These are phyloP conservation scores for Mortierella sp. DNA, from an alignment of 371 early-diverging fungal species.

Conservation along the genomic window DNA sequence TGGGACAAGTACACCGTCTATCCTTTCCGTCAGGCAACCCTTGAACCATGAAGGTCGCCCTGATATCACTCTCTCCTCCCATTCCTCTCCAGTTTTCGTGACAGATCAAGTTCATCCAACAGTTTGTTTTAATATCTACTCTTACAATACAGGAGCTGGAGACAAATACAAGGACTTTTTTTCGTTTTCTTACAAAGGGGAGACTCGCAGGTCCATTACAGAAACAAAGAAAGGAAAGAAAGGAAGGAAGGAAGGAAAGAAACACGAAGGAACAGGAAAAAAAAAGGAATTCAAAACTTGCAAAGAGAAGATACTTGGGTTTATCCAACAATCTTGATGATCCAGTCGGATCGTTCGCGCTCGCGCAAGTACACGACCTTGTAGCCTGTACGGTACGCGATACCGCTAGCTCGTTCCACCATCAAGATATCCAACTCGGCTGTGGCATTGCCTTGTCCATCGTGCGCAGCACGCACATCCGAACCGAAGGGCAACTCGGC, in stretches of 20 bases:
- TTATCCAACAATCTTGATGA: slow-evolving; percentile 44
- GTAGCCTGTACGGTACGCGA: slow-evolving; percentile 50
- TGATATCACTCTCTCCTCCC: not conserved
- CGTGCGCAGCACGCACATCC: slow-evolving; percentile 41
- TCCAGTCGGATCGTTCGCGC: slow-evolving; percentile 40
- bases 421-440: slow-evolving; percentile 50
- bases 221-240: too few species aligned
- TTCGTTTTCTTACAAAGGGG: too few species aligned
- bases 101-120: too few species aligned
- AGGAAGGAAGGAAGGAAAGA: too few species aligned
- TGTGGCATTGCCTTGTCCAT: slow-evolving; percentile 33
- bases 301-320: not conserved
- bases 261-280: too few species aligned
- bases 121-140: too few species aligned
- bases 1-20: slow-evolving; percentile 66
- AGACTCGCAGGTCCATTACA: too few species aligned
- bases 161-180: too few species aligned
- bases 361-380: slow-evolving; percentile 52
- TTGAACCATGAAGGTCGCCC: not conserved
- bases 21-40: slow-evolving; percentile 54
- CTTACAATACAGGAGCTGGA: too few species aligned
- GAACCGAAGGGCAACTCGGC: slow-evolving; percentile 46
- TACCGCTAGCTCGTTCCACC: slow-evolving; percentile 46
- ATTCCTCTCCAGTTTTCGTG: not conserved
- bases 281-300: too few species aligned